These are phyloP conservation scores for Aureobasidium sp. DNA, from an alignment of 2,329 filamentous ascomycete genomes.

Conservation along the genomic window DNA sequence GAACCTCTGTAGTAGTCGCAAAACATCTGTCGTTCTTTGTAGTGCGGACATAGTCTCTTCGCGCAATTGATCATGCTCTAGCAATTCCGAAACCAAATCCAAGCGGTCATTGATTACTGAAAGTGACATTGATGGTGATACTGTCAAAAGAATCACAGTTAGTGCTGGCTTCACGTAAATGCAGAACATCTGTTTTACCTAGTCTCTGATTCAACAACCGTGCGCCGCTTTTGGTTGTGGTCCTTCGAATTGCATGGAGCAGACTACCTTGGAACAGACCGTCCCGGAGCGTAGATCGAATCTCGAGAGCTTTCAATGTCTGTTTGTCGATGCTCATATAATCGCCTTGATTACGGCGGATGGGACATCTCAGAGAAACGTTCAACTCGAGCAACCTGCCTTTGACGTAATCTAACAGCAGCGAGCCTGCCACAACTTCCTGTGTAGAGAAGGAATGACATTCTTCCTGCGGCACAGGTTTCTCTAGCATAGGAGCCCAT, in stretches of 20 bases:
- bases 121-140: conserved; percentile 81
- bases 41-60: conserved; percentile 64
- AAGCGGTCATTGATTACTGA: conserved; percentile 70
- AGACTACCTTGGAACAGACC: conserved; percentile 73
- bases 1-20: conserved; percentile 89
- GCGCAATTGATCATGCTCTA: conserved; percentile 58
- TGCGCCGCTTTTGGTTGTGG: conserved; percentile 85
- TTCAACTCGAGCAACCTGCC: conserved; percentile 68
- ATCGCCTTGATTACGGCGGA: conserved; percentile 64
- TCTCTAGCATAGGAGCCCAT: conserved; percentile 74
- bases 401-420: conserved; percentile 78
- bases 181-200: conserved; percentile 37
- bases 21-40: conserved; percentile 71
- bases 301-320: conserved; percentile 81
- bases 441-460: conserved; percentile 50
- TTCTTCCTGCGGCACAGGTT: conserved; percentile 49
- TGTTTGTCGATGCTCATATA: conserved; percentile 90
- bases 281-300: conserved; percentile 78
- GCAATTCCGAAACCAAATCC: conserved; percentile 71
- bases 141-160: conserved; percentile 29
- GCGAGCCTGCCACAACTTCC: conserved; percentile 70
- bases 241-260: conserved; percentile 80
- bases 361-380: conserved; percentile 77
- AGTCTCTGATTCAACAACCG: conserved; percentile 78
- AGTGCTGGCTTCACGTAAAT: neutral